Conservation (phyloP, 352 stramenopile species). For the Phytopythium chamaehyphon region DNA sequence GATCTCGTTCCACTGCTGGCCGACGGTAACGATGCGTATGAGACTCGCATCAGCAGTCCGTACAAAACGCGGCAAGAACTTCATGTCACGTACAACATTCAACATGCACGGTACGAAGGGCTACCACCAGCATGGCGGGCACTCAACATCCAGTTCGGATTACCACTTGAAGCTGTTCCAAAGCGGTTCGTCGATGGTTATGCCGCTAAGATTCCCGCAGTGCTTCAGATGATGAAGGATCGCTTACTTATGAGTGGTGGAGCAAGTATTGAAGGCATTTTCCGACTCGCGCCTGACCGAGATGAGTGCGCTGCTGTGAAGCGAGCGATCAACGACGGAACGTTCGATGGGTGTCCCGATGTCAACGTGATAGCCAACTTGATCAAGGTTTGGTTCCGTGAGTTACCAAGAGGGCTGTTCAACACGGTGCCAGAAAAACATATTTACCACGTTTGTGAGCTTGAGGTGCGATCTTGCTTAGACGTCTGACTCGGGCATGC, state of each 20-base stretch:
- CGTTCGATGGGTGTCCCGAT: conserved; percentile 53
- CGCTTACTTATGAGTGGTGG: conserved; percentile 48
- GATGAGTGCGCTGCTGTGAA: conserved; percentile 52
- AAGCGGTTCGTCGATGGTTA: conserved; percentile 61
- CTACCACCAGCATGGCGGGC: conserved; percentile 55
- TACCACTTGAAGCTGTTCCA: conserved; percentile 55
- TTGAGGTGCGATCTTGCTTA: conserved; percentile 24
- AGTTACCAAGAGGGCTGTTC: conserved; percentile 70
- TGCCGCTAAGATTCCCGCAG: conserved; percentile 56
- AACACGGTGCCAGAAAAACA: conserved; percentile 58
- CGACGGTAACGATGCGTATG: not conserved
- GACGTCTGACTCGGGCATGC: not conserved
- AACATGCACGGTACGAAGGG: conserved; percentile 68
- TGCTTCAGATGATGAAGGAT: conserved; percentile 75
- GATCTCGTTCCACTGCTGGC: no score
- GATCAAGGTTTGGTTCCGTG: conserved; percentile 86
- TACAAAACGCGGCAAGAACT: conserved; percentile 66
- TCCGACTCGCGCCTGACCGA: conserved; percentile 71
- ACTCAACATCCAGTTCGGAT: conserved; percentile 72
- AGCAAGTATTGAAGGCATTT: conserved; percentile 57
- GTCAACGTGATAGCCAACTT: conserved; percentile 79
- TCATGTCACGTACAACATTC: conserved; percentile 72
- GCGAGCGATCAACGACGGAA: conserved; percentile 61
- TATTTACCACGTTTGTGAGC: conserved; percentile 44
- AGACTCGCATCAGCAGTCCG: conserved; percentile 52